Evolutionary conservation across 1,139 yeast genomes (phyloP), one percentile per base, ranked within the genome.

Genomic region (Debaryomyces psychrophilus): DNA sequence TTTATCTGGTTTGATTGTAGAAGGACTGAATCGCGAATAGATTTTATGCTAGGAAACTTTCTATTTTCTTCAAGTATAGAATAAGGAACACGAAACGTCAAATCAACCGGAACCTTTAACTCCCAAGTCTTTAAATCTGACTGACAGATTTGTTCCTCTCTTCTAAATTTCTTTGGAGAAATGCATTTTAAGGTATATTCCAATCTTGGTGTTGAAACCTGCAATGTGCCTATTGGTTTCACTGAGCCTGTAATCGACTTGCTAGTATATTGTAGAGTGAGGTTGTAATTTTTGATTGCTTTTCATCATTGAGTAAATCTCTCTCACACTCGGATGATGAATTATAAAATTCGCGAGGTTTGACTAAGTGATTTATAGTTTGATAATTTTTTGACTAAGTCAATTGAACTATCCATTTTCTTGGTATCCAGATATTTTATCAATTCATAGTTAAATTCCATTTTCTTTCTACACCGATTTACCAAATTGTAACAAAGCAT

Each of bases 1-100:
- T 56, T 50, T 62, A 8, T 61, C 60, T 2, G 77, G 67, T 36
- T 65, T 56, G 11, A 73, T 51, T 1, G 77, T 68, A 67, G 52
- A 1, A 62, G 73, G 8, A 64, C 65, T 39, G 74, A 58, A 42
- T 73, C 77, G 2, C 65, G 39, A 3, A 72, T 46, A 0, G 51
- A 34, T 50, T 69, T 71, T 39, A 74, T 55, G 31, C 64, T 66
- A 2, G 77, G 77, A 11, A 53, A 25, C 35, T 50, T 54, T 27
- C 53, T 56, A 8, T 39, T 40, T 8, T 40, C 36, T n/a, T 22
- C 25, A 27, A 34, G 33, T 31, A 49, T 41, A 3, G 40, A 25
- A 23, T 36, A 38, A 12, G 39, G 17, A 2, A 48, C 37, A 4
- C 56, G 47, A 5, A 50, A 40, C 2, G 50, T 43, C 20, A 62